Evolutionary conservation across 1,139 yeast genomes (phyloP), one percentile per base, ranked within the genome.

Genomic region (Protomyces inouyei): DNA sequence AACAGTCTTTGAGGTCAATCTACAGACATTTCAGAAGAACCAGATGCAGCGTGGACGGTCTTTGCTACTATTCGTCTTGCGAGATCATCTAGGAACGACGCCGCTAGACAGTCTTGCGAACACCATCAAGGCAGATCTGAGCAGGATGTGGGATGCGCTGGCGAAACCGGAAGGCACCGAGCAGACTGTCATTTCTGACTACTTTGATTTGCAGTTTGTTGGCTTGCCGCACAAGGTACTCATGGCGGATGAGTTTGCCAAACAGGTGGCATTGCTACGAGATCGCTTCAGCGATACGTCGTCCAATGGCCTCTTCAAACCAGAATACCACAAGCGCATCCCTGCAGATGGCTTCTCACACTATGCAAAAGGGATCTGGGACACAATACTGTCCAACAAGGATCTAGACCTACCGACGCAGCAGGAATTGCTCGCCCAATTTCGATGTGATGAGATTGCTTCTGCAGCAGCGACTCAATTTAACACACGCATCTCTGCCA

Each of bases 321-420:
- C 83, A 1, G 80, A 83, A 64, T 92, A 91, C 73, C 97, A 90
- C 72, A 92, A 95, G 70, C 80, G 83, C 63, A 85, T 93, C 60
- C 98, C 98, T 5, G 81, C 93, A 60, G 98, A 93, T 75, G 98
- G 97, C 14, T 93, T 98, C 98, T 83, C 95, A 3, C 77, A 91
- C 76, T 93, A 93, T 72, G 92, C 97, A 0, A 87, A 85, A 65
- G 88, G 86, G 72, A 86, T 96, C 69, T 93, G 98, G 98, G 86
- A 88, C 61, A 97, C 91, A 74, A 93, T 93, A 71, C 96, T 91
- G 75, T 81, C 82, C 67, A 93, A 93, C 76, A 92, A 90, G 75
- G 98, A 93, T 73, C 82, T 93, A 70, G 98, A 93, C 76, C 80
- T 93, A 70, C 98, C 98, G 32, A 92, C 98, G 0, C 98, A 93